Conservation (phyloP, 2,329 filamentous ascomycete species). For the Colletotrichum scovillei region DNA sequence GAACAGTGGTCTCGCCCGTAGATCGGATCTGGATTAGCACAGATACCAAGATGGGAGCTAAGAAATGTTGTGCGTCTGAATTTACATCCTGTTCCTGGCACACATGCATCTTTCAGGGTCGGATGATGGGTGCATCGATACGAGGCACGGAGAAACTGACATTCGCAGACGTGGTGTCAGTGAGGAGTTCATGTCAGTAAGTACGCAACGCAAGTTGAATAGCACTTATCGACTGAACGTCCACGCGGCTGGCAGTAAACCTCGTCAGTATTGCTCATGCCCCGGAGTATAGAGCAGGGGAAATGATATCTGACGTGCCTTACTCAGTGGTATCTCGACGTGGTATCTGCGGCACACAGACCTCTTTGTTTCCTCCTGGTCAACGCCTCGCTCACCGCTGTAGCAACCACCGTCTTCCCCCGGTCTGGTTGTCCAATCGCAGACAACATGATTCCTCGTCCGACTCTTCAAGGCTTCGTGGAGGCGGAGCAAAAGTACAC, state of each 20-base stretch:
- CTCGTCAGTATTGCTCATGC: not conserved
- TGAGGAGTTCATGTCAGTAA: not conserved
- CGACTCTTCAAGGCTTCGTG: not conserved
- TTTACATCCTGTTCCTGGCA: not conserved
- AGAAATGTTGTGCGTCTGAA: not conserved
- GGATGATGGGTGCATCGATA: constrained; percentile 8
- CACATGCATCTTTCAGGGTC: not conserved
- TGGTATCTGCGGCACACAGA: constrained; percentile 9
- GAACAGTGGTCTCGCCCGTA: not conserved
- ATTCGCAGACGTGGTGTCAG: not conserved
- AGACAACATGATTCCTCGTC: not conserved
- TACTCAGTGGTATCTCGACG: not conserved
- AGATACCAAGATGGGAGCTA: not conserved
- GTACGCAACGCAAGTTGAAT: not conserved
- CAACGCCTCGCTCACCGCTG: constrained; percentile 1
- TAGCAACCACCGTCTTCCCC: not conserved
- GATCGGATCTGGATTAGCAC: not conserved
- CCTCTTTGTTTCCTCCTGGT: constrained; percentile 21
- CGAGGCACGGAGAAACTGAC: not conserved
- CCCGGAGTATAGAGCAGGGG: not conserved
- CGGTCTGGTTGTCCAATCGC: not conserved
- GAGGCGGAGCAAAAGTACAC: constrained; percentile 13
- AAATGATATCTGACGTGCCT: not conserved
- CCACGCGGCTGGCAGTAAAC: too few species aligned
- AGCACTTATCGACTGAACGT: not conserved